A percentile compares a stretch with the other conserved stretches of the same genome.
Evolutionary conservation across 177 flowering plant species (phyloP).

Genomic region (Vitis hybrid): DNA sequence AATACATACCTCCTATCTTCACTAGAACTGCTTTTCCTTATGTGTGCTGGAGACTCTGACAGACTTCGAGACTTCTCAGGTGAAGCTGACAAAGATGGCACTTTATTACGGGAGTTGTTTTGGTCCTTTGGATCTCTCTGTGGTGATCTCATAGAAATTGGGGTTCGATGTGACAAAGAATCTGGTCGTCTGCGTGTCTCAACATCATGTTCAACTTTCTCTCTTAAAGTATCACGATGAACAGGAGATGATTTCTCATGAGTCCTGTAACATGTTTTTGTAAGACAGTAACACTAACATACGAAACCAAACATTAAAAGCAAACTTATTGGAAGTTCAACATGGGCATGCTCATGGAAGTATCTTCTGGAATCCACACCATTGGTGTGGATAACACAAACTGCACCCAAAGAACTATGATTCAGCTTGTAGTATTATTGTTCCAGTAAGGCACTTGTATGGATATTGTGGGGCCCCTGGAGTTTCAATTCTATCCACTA

Average conservation of each 20-base stretch:
- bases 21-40: conserved; percentile 27
- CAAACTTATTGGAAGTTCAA: too few species aligned
- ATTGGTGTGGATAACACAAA: not conserved
- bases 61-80: conserved; percentile 40
- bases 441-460: too few species aligned
- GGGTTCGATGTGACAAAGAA: conserved; percentile 23
- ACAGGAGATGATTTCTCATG: conserved; percentile 41
- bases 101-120: conserved; percentile 21
- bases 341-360: too few species aligned
- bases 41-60: conserved; percentile 35
- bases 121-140: conserved; percentile 37
- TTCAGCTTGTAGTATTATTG: too few species aligned
- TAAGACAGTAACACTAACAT: not conserved
- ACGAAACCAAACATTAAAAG: too few species aligned
- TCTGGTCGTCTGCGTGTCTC: conserved; percentile 25
- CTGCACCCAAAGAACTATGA: not conserved
- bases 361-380: not conserved
- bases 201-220: conserved; percentile 22
- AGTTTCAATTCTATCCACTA: too few species aligned
- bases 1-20: conserved; percentile 46
- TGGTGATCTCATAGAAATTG: conserved; percentile 55
- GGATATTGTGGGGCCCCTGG: too few species aligned
- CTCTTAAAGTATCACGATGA: conserved; percentile 10
- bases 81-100: conserved; percentile 28
- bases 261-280: conserved; percentile 25